Base-by-base conservation (phyloP, 2,329 filamentous ascomycete species). In the Neonectria hederae region DNA sequence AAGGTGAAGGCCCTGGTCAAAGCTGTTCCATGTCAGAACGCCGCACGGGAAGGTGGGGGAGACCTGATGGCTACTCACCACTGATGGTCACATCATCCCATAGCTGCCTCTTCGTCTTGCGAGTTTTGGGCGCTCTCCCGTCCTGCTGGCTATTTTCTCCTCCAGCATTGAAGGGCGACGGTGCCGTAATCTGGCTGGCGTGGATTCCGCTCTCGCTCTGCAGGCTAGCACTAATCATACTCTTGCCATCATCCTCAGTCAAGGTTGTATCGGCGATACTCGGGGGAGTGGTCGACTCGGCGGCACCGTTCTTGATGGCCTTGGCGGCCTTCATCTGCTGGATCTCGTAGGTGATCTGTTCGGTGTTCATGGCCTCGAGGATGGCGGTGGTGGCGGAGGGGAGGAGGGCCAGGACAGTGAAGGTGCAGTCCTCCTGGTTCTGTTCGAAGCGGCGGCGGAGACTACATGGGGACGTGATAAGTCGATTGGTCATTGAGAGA, bases 81-180 rank as follows among this genome's bases (percentile, higher is more conserved):
- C 91, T 94, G 71, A 98, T 97, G 76, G 97, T 97, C 79, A 99
- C 87, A 76, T 99, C 95, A 78, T 97, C 94, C 96, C 96, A 99
- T 48, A 99, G 84, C 81, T 98, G 94, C 54, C 92, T 88, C 85
- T 98, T 98, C 65, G 90, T 93, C 81, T 91, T 94, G 70, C 83
- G 84, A 26, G 81, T 71, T 78, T 89, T 92, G 64, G 76, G 75
- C 65, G 75, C 57, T 66, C 75, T 72, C 59, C 62, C 83, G 67
- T 81, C 82, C 73, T 78, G 82, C 58, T 75, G 73, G 9, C 67
- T 69, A 19, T 67, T 79, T 56, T 81, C 77, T 7, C 72, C 75
- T 26, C 71, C 71, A 4, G 76, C 77, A 48, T 82, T 80, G 24
- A 86, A 83, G 0, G 82, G 80, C 45, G 83, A 79, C 4, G 89